These are phyloP conservation scores for Persicaria tinctoria DNA, from an alignment of 148 eudicot genomes.

Conservation along the genomic window DNA sequence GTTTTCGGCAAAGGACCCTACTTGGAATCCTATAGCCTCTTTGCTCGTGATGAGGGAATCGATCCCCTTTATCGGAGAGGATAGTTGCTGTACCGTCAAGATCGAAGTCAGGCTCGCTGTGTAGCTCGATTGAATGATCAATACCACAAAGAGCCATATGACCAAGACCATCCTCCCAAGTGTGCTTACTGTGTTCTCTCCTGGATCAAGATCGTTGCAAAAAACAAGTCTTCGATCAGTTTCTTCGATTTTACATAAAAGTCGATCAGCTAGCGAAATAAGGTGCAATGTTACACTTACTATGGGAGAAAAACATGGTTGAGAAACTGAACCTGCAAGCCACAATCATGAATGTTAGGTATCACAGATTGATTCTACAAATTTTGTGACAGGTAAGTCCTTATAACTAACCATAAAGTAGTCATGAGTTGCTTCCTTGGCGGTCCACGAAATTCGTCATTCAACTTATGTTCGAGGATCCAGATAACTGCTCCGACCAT, in stretches of 20 bases:
- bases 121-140: slow-evolving; percentile 77
- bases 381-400: not conserved
- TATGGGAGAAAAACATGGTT: slow-evolving; percentile 63
- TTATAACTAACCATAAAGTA: slow-evolving; percentile 27
- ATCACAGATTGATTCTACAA: not conserved
- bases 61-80: slow-evolving; percentile 61
- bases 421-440: slow-evolving; percentile 41
- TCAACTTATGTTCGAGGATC: slow-evolving; percentile 58
- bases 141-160: slow-evolving; percentile 81
- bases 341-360: not conserved
- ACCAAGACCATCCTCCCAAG: slow-evolving; percentile 70
- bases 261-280: not conserved
- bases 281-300: slow-evolving; percentile 37
- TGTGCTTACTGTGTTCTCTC: slow-evolving; percentile 84
- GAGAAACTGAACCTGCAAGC: slow-evolving; percentile 79
- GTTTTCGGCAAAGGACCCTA: slow-evolving; percentile 70
- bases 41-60: slow-evolving; percentile 49
- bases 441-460: slow-evolving; percentile 73
- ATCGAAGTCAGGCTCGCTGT: slow-evolving; percentile 86
- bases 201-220: slow-evolving; percentile 23
- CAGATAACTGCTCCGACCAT: slow-evolving; percentile 45
- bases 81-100: slow-evolving; percentile 74
- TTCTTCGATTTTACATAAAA: not conserved
- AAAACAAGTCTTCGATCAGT: not conserved
- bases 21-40: slow-evolving; percentile 55